Base-by-base conservation (phyloP, 2,329 filamentous ascomycete species). In the Fonsecaea erecta region DNA sequence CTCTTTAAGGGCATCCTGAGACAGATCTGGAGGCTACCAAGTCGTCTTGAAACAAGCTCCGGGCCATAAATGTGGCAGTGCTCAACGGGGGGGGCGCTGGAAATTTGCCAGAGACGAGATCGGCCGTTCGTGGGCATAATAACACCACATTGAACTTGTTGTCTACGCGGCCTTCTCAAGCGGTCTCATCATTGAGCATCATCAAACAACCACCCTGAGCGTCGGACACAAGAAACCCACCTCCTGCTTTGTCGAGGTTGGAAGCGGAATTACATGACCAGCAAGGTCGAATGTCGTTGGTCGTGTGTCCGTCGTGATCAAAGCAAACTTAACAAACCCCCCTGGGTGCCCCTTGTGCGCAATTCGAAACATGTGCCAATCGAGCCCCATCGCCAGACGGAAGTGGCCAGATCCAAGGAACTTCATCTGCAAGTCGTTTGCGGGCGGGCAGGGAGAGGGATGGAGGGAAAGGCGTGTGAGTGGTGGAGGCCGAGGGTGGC, bases 321-420 rank as follows among this genome's bases (percentile, higher is more conserved):
- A 24, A 52, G 24, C 51, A 53, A 53, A 14, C 26, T 30, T 40
- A 18, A 52, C 52, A 30, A 18, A 34, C 24, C 58, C 63, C 52
- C 52, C 46, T 37, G 37, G 14, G 46, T 18, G 54, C 58, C 63
- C 52, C 52, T 53, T 37, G 37, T 18, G 46, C 28, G 54, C 61
- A 60, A 67, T 67, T 52, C 65, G 61, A 67, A 67, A 67, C 65
- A 48, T 67, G 62, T 64, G 57, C 65, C 65, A 67, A 67, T 67
- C 52, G 61, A 64, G 30, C 18, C 60, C 60, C 60, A 55, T 40
- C 35, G 35, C 16, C 14, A 60, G 30, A 32, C 21, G 52, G 51
- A 51, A 52, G 62, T 51, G 62, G 51, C 32, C 30, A 43, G 62
- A 51, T 37, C 57, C 26, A 37, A 55, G 52, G 18, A 55, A 26